Conservation (phyloP, 169 alveolate genomes). For the Cryptosporidium felis region DNA sequence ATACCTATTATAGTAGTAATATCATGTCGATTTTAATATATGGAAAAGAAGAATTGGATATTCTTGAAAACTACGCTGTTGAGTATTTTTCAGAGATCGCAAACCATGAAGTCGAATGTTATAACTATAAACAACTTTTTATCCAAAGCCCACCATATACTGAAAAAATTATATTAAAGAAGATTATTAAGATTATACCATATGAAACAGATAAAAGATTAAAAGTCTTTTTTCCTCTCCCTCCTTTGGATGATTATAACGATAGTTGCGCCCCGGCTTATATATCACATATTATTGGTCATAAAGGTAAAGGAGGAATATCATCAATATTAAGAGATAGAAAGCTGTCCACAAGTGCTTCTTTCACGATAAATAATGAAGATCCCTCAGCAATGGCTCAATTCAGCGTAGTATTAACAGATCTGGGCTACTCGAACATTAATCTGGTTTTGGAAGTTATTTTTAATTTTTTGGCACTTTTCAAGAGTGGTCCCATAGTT, state of each 20-base stretch:
- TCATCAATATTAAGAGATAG: constrained; percentile 8
- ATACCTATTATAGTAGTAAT: constrained; percentile 69
- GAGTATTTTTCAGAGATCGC: constrained; percentile 29
- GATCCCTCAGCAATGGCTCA: constrained; percentile 65
- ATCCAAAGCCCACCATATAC: constrained; percentile 57
- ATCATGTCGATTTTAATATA: constrained; percentile 69
- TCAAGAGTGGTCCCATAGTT: constrained; percentile 25
- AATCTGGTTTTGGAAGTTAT: neutral
- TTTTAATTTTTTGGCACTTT: constrained; percentile 20
- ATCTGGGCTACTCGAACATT: constrained; percentile 33
- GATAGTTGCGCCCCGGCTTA: constrained; percentile 57
- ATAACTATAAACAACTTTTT: constrained; percentile 15
- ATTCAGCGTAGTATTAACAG: constrained; percentile 23
- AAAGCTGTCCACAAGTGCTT: constrained; percentile 48
- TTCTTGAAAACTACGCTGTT: constrained; percentile 17
- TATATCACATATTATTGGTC: constrained; percentile 28
- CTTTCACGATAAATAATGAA: constrained; percentile 37
- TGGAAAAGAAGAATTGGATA: constrained; percentile 18
- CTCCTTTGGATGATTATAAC: constrained; percentile 12
- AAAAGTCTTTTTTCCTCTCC: constrained; percentile 47
- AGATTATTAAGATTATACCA: constrained; percentile 20
- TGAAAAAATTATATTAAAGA: constrained; percentile 6
- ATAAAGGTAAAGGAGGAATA: constrained; percentile 58
- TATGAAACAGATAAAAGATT: constrained; percentile 62
- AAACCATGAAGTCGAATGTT: constrained; percentile 26